Evolutionary conservation across 1,284 basidiomycete genomes (phyloP), one percentile per base, ranked within the genome.

Genomic region (Entoloma clypeatum): DNA sequence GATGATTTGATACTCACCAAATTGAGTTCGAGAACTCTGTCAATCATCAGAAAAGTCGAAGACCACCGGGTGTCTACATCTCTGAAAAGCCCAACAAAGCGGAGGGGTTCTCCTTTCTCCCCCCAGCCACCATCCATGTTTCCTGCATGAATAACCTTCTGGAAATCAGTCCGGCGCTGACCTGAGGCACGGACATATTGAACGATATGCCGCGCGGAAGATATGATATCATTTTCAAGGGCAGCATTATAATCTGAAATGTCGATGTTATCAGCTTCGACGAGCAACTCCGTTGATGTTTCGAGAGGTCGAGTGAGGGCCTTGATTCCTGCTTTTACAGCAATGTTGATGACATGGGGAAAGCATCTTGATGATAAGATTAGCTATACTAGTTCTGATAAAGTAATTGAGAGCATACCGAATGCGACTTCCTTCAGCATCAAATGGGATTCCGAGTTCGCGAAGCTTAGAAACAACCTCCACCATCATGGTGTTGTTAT

Each of bases 61-160:
- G 55, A 59, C 59, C 56, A 60, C 5, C 55, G 45, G 1, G 53
- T 58, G 4, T 54, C 48, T 13, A 52, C 44, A 38, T 56, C 54
- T 3, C 43, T 35, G 4, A 59, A 42, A 6, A 58, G 46, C 26
- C 51, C 41, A 11, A 47, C 9, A 1, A 45, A 41, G 7, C 27
- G 44, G 3, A 58, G 34, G 9, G 13, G 11, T n/a, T n/a, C n/a
- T n/a, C n/a, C n/a, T n/a, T n/a, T n/a, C n/a, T n/a, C n/a, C n/a
- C n/a, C n/a, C 30, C 30, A 40, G 3, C 17, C 34, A 11, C 18
- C 25, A 33, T 41, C 25, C 11, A 27, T 31, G 30, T 57, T 54
- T 5, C 52, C 52, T n/a, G 44, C 32, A 5, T 32, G 27, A 29
- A 59, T 55, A 9, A 44, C 44, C 4, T 31, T 22, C 7, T 36